Evolutionary conservation across 2,329 filamentous ascomycete genomes (phyloP).

Genomic region (Beauveria brongniartii): DNA sequence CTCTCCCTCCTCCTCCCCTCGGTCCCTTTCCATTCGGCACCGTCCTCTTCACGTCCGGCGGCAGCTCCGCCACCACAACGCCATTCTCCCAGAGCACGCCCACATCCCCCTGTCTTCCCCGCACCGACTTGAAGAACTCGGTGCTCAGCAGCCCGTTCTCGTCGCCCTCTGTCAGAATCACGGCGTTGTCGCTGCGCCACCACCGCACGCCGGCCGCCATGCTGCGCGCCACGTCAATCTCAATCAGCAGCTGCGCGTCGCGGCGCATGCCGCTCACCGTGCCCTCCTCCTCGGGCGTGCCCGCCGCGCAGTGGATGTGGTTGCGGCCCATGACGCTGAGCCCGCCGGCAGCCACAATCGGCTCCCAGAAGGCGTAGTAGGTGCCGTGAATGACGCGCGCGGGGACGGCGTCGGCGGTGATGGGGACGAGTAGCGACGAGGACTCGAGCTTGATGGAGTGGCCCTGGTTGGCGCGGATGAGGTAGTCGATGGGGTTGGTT

Average conservation of each 20-base stretch:
- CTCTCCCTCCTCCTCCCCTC: constrained; percentile 32
- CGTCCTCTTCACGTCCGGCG: constrained; percentile 44
- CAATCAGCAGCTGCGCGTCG: constrained; percentile 70
- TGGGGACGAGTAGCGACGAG: constrained; percentile 62
- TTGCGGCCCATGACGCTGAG: constrained; percentile 74
- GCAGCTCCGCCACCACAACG: constrained; percentile 57
- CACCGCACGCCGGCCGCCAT: constrained; percentile 58
- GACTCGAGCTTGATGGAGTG: constrained; percentile 73
- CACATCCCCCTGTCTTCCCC: constrained; percentile 49
- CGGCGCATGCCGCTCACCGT: constrained; percentile 76
- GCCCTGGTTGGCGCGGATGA: constrained; percentile 93
- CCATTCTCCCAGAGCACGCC: constrained; percentile 66
- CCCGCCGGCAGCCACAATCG: constrained; percentile 69
- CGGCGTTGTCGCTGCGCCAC: constrained; percentile 73
- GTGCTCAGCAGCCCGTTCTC: constrained; percentile 54
- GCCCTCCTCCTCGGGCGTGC: constrained; percentile 45
- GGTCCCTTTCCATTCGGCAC: constrained; percentile 42
- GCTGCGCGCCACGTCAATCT: constrained; percentile 63
- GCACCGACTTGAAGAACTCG: constrained; percentile 64
- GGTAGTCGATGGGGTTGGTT: constrained; percentile 54
- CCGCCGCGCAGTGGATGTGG: constrained; percentile 84
- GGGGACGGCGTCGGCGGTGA: constrained; percentile 51
- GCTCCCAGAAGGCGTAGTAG: constrained; percentile 69
- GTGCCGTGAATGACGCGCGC: constrained; percentile 76
- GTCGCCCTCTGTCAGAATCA: constrained; percentile 57